These are phyloP conservation scores for Ampelocalamus luodianensis DNA, from an alignment of 176 grass and related monocot species.

Conservation along the genomic window DNA sequence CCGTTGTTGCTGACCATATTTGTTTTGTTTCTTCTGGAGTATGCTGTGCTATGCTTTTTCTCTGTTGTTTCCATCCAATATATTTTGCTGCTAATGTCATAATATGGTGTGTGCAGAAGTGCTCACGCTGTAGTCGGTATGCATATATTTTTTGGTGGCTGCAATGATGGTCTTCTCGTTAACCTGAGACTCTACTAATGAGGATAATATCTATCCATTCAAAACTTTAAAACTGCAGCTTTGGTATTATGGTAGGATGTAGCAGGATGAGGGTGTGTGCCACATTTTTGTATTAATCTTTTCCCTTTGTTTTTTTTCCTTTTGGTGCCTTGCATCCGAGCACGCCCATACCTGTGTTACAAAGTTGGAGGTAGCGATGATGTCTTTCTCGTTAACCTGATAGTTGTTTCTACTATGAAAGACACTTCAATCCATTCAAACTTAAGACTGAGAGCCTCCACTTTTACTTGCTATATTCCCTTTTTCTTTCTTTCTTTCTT, in stretches of 20 bases:
- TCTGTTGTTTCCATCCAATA: background rate
- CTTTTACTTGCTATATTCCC: background rate
- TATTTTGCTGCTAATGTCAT: background rate
- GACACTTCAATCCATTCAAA: slow-evolving; percentile 54
- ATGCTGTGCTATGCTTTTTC: background rate
- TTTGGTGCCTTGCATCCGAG: background rate
- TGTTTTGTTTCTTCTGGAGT: background rate
- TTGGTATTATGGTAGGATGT: slow-evolving; percentile 3
- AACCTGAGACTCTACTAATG: slow-evolving; percentile 40
- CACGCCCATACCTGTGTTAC: background rate
- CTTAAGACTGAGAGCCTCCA: slow-evolving; percentile 36
- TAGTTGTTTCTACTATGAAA: slow-evolving; percentile 34
- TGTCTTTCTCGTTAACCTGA: slow-evolving; percentile 45
- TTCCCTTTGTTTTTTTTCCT: background rate
- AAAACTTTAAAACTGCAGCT: slow-evolving; percentile 46
- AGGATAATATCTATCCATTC: slow-evolving; percentile 51
- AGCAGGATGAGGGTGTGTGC: background rate
- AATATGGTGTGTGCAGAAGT: background rate
- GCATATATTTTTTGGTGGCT: background rate
- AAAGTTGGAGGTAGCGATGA: slow-evolving; percentile 5
- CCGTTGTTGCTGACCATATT: background rate
- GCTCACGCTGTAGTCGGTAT: background rate
- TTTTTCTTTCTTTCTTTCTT: background rate
- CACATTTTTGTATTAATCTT: background rate
- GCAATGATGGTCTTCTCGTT: slow-evolving; percentile 55